Base-by-base conservation (phyloP, 495 filamentous ascomycete species). In the Cercophora newfieldiana region DNA sequence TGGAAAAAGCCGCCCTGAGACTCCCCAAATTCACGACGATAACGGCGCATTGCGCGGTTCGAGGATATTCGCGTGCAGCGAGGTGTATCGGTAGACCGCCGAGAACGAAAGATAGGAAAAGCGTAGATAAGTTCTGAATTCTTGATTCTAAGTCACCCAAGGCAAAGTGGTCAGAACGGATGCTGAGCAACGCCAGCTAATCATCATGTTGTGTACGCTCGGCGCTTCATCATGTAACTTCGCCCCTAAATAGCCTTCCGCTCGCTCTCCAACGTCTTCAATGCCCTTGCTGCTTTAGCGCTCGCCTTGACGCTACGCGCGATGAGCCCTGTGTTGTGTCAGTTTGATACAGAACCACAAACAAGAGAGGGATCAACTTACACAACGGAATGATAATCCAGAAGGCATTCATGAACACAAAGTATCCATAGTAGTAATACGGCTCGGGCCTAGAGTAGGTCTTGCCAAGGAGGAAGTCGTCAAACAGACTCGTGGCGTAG, bases 391-490 rank as follows among this genome's bases (percentile, higher is more conserved):
- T 81, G 30, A 86, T 72, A 55, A 87, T 82, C 85, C 85, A 87
- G 69, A 87, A 83, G 10, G 66, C 69, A 64, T 88, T 88, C 78
- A 86, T 78, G 33, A 83, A 67, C 7, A 87, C 69, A 65, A 80
- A 88, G 68, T 88, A 88, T 3, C 77, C 76, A 80, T 81, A 87
- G 65, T 80, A 88, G 66, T 87, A 88, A 30, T 75, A 80, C 16
- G 69, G 47, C 71, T 87, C 85, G 1, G 86, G 85, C 30, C 85
- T 68, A 37, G 75, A 85, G 65, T 84, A 86, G n/a, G 71, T 65
- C 29, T 78, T 68, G 7, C 77, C 75, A 25, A 69, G 63, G 29
- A 80, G 68, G 30, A 68, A 74, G 25, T 80, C 71, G 67, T 86
- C 84, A 65, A 85, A 84, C 28, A 80, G 68, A 72, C 77, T 77